A percentile compares a stretch with the other conserved stretches of the same genome.
Conservation (phyloP, 2,329 filamentous ascomycete species). For the Calycina marina region DNA sequence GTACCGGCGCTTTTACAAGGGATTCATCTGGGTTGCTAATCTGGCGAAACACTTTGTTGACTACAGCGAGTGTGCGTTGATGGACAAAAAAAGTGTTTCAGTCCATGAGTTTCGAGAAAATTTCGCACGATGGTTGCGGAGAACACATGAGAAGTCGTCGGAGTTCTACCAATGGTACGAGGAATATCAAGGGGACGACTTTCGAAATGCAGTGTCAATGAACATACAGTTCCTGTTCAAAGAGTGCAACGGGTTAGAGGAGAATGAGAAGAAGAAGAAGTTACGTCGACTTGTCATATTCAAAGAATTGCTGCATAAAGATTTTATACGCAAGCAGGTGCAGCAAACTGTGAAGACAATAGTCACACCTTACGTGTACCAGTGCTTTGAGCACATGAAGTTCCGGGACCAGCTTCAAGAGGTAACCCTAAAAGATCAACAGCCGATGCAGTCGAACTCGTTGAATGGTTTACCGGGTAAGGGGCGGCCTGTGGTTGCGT, state of each 20-base stretch:
- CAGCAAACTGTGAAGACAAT: slow-evolving; percentile 33
- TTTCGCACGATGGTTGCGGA: slow-evolving; percentile 43
- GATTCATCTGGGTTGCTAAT: slow-evolving; percentile 58
- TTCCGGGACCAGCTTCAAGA: slow-evolving; percentile 38
- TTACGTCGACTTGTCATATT: slow-evolving; percentile 23
- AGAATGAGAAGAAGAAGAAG: too few relatives aligned
- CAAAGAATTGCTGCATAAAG: slow-evolving; percentile 22
- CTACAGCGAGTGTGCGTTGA: slow-evolving; percentile 26
- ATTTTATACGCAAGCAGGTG: slow-evolving; percentile 19
- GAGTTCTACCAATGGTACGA: slow-evolving; percentile 40
- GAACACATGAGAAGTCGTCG: slow-evolving; percentile 27
- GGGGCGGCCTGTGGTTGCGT: too few relatives aligned
- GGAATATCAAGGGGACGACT: slow-evolving; percentile 41
- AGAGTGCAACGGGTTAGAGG: slow-evolving; percentile 35
- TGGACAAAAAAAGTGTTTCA: slow-evolving; percentile 23
- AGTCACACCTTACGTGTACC: slow-evolving; percentile 54
- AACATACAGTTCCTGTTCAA: slow-evolving; percentile 51
- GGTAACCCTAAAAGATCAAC: slow-evolving; percentile 17
- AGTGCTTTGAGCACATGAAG: slow-evolving; percentile 48
- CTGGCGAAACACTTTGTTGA: slow-evolving; percentile 60
- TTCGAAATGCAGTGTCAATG: slow-evolving; percentile 42
- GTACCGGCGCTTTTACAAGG: slow-evolving; percentile 45
- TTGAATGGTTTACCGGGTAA: too few relatives aligned
- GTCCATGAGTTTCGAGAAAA: slow-evolving; percentile 39
- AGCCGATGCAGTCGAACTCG: too few relatives aligned